Evolutionary conservation across 129 eudicot species (phyloP).

Genomic region (Flaveria robusta): DNA sequence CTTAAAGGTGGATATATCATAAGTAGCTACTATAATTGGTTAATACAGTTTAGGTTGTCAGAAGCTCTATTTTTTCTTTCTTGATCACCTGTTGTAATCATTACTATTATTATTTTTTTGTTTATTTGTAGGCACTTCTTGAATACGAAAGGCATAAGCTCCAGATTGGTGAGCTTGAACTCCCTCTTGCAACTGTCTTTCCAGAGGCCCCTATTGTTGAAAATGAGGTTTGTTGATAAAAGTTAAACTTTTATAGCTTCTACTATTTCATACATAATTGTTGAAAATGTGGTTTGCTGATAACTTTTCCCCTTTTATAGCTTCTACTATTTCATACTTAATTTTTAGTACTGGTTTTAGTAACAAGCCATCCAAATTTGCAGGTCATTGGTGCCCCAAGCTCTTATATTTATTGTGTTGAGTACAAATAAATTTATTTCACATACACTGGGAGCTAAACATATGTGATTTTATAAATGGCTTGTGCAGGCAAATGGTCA

Average conservation of each 20-base stretch:
- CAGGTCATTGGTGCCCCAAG: background rate
- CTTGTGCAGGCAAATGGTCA: slow-evolving; percentile 57
- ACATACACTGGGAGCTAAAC: background rate
- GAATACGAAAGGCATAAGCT: slow-evolving; percentile 81
- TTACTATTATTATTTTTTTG: background rate
- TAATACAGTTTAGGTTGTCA: background rate
- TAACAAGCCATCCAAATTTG: background rate
- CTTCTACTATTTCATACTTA: background rate
- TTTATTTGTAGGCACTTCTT: slow-evolving; percentile 71
- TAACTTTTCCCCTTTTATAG: background rate
- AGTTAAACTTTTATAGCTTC: background rate
- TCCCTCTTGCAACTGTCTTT: slow-evolving; percentile 46
- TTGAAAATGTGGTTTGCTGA: slow-evolving; percentile 59
- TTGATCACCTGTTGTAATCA: background rate
- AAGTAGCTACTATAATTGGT: background rate
- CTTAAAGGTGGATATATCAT: background rate
- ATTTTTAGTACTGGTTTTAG: background rate
- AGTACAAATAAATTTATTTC: background rate
- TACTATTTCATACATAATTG: slow-evolving; percentile 19
- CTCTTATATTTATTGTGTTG: background rate
- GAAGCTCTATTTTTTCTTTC: background rate
- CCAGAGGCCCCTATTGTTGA: slow-evolving; percentile 63
- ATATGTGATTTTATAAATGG: slow-evolving; percentile 16
- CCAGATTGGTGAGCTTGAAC: slow-evolving; percentile 75
- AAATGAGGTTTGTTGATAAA: slow-evolving; percentile 52